phyloP scores from a whole-genome alignment of 495 filamentous ascomycete genomes.

The Pseudevernia furfuracea region DNA sequence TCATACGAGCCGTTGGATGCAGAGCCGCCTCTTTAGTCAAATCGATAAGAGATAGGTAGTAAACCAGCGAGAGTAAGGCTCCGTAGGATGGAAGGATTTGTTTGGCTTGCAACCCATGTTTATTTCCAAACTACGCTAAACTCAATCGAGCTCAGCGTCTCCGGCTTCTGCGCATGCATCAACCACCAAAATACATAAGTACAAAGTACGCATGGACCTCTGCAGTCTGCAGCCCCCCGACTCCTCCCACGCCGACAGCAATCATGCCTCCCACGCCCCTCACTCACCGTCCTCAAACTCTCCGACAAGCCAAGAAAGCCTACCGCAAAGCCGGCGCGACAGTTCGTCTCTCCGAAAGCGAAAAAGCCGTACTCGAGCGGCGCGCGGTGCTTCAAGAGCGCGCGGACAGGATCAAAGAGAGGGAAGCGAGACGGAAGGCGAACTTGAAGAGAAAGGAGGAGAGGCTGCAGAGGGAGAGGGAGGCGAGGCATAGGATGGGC shows the following conservation, averaged over 20 bases:
- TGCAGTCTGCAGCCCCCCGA: neutral
- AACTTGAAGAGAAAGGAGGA: constrained; percentile 26
- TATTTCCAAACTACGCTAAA: neutral
- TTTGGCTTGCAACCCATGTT: neutral
- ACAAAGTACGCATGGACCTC: neutral
- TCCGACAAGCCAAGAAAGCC: constrained; percentile 24
- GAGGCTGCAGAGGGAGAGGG: constrained; percentile 26
- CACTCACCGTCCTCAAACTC: constrained; percentile 22
- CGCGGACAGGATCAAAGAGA: constrained; percentile 22
- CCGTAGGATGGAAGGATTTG: neutral
- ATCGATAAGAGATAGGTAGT: too few relatives aligned
- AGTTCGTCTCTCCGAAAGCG: constrained; percentile 18
- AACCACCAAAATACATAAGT: neutral
- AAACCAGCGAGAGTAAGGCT: too few relatives aligned
- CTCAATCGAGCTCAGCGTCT: neutral
- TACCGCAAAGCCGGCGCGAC: constrained; percentile 24
- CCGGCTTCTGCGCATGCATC: neutral
- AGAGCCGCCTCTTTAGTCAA: too few relatives aligned
- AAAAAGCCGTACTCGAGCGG: constrained; percentile 21
- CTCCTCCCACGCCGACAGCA: neutral
- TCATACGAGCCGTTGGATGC: neutral
- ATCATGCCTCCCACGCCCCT: constrained; percentile 17
- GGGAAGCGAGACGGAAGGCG: constrained; percentile 20
- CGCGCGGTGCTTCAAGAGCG: constrained; percentile 20
- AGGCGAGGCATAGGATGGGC: constrained; percentile 22